Evolutionary conservation across 192 early-diverging fungal species (phyloP), one percentile per base, ranked within the genome.

Genomic region (Backusella tarrabulga): DNA sequence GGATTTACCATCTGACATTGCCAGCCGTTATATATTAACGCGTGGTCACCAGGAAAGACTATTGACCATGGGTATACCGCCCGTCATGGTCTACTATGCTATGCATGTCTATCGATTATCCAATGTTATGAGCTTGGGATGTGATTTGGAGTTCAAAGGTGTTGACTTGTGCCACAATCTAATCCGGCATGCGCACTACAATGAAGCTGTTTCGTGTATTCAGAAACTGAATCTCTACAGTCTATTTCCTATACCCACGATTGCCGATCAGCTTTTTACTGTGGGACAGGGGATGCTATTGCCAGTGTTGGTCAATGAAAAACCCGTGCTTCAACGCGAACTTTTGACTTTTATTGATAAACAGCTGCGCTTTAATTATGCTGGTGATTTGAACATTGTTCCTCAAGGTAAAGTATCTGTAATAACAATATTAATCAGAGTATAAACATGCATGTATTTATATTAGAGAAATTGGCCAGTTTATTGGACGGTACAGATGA

Each of bases 351-450:
- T 75, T 52, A 73, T 77, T 50, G 46, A 81, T 60, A 42, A 34
- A 11, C 80, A 81, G 66, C 44, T 81, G 52, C 68, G 76, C 15
- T 81, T 74, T 52, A 81, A 77, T 26, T 73, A 77, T 56, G 72
- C 76, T n/a, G 80, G 80, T 34, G 32, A 29, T 17, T 66, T 81
- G n/a, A 76, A 67, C 5, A 56, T 79, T 74, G 50, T 79, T 15
- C 69, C 77, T n/a, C 34, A 29, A 79, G 76, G 76, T 77, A 63
- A 77, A 26, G 36, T 40, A 40, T 40, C 9, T 11, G 3, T 12
- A 12, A 40, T 40, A 40, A 40, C 11, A 40, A 38, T 38, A 40
- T 3, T 40, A 40, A 29, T 21, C 23, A 21, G 7, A 23, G 6
- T 6, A 67, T 12, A 67, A 67, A 32, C 32, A 32, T 14, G 34